Evolutionary conservation across 805 yeast species (phyloP), one percentile per base, ranked within the genome.

Genomic region (Ogataea pilisensis): DNA sequence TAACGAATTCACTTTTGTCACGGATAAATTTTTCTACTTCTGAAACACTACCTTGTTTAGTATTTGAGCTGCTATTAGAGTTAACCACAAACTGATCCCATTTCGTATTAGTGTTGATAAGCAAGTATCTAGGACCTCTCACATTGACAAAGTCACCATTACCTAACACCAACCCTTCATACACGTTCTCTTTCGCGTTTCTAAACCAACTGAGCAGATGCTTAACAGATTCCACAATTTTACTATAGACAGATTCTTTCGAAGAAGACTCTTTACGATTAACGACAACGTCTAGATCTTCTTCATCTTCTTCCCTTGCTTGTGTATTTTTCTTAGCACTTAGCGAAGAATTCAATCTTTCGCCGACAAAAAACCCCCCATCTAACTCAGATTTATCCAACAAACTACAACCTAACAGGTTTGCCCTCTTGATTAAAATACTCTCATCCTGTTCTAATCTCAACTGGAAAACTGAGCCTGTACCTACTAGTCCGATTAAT

Each of bases 101-200:
- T 3, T 62, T 63, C 3, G 67, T 51, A 25, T 66, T 72, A 4
- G 78, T 69, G 45, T 75, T 79, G 5, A 76, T 51, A 39, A 76
- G 55, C 3, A 76, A 42, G 20, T 67, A 68, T 34, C 82, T 65
- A 9, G 85, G 85, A 0, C 86, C 86, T 11, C 66, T 55, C 4
- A 80, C 62, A 28, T 65, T 70, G 27, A 79, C 68, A 44, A 71
- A 79, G 14, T 65, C 64, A 9, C 69, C 69, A 45, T 65, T 70
- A 1, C 67, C 66, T 25, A 59, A 39, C n/a, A 60, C 33, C 22
- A 39, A 40, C 34, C 49, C 48, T 36, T 45, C 34, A 20, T 25
- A 25, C 8, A 28, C 35, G 21, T 27, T 30, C 12, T 38, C 41
- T 25, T 38, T 29, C 2, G n/a, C 14, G 3, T 12, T 18, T 3